Conservation (phyloP, 495 filamentous ascomycete species). For the Paragyromitra xinjiangensis region DNA sequence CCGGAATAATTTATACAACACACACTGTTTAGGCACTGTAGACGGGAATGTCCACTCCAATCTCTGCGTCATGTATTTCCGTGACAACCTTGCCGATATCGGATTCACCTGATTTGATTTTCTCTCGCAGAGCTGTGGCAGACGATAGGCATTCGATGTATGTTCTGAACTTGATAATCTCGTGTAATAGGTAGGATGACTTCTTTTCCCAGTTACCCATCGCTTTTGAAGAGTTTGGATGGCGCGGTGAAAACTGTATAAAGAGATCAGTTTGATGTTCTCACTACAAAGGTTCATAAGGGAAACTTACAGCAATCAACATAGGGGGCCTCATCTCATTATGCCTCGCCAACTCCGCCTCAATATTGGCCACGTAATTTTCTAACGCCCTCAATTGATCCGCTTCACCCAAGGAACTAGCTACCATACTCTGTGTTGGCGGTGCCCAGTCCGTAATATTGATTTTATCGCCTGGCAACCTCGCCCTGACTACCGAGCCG, state of each 20-base stretch:
- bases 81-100: slow-evolving; percentile 18
- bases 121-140: slow-evolving; percentile 68
- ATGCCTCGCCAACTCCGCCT: slow-evolving; percentile 83
- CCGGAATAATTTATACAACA: slow-evolving; percentile 23
- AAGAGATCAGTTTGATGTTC: not conserved
- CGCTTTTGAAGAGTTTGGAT: slow-evolving; percentile 80
- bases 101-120: slow-evolving; percentile 60
- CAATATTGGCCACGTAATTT: slow-evolving; percentile 83
- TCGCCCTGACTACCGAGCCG: slow-evolving; percentile 65
- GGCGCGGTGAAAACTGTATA: slow-evolving; percentile 77
- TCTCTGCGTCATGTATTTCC: slow-evolving; percentile 28
- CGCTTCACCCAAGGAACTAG: slow-evolving; percentile 75
- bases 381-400: slow-evolving; percentile 81
- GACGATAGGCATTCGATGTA: slow-evolving; percentile 83
- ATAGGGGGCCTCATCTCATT: slow-evolving; percentile 86
- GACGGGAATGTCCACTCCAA: slow-evolving; percentile 53
- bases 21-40: slow-evolving; percentile 54
- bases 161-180: slow-evolving; percentile 95
- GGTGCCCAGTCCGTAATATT: slow-evolving; percentile 92
- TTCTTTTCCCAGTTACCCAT: slow-evolving; percentile 98
- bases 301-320: slow-evolving; percentile 73
- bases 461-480: slow-evolving; percentile 84
- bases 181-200: slow-evolving; percentile 86
- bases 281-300: not conserved
- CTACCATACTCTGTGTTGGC: slow-evolving; percentile 87